A percentile compares a stretch with the other conserved stretches of the same genome.
These are phyloP conservation scores for Neotropicomus parvogracilis DNA, from an alignment of 1,284 basidiomycete species.

Conservation along the genomic window DNA sequence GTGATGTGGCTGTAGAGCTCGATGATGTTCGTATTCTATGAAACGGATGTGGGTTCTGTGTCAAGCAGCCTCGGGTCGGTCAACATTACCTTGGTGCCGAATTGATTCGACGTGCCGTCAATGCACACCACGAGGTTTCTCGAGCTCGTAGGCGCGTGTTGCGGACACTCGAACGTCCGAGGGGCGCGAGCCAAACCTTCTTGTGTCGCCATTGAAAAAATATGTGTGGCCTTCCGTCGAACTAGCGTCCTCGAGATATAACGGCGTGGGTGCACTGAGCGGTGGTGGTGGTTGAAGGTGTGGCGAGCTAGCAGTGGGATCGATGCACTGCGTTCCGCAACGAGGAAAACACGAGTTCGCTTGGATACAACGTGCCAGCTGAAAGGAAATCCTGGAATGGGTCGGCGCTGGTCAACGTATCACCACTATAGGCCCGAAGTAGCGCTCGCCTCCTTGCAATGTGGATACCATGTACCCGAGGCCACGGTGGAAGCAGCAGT, in stretches of 20 bases:
- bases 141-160: neutral
- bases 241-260: conserved; percentile 1
- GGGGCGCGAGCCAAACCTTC: neutral
- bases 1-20: conserved; percentile 34
- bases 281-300: neutral
- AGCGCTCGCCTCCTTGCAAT: neutral
- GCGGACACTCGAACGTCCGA: conserved; percentile 9
- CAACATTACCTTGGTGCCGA: conserved; percentile 29
- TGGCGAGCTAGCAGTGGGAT: neutral
- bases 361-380: conserved; percentile 13
- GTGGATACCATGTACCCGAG: neutral
- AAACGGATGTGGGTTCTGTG: neutral
- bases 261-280: neutral
- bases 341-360: conserved; percentile 14
- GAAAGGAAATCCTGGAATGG: neutral
- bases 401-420: neutral
- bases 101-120: conserved; percentile 38
- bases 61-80: neutral
- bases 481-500: neutral
- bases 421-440: neutral
- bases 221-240: neutral
- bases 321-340: neutral
- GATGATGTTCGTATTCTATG: conserved; percentile 37
- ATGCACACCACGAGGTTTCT: conserved; percentile 38
- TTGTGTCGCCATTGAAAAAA: conserved; percentile 7